Percentiles rank a stretch among this genome's conserved stretches.
phyloP scores from a whole-genome alignment of 2,329 filamentous ascomycete species.

The Epichloe brachyelytri region DNA sequence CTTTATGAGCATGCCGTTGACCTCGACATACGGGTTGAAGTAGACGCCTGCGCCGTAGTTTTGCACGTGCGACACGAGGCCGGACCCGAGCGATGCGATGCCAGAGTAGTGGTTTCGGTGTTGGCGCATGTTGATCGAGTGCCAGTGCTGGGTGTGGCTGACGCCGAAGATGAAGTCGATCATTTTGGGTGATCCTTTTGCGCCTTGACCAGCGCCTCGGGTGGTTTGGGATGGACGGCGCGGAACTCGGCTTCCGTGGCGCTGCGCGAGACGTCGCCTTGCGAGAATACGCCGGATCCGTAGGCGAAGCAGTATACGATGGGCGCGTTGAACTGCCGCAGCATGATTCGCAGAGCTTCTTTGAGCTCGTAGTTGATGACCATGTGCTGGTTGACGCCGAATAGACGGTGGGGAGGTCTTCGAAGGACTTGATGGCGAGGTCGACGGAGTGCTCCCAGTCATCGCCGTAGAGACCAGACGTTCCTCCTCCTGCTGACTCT shows the following conservation, averaged over 20 bases:
- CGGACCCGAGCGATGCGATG: constrained; percentile 72
- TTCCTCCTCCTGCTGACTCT: constrained; percentile 17
- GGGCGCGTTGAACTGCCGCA: constrained; percentile 84
- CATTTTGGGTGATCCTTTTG: constrained; percentile 86
- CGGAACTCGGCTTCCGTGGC: constrained; percentile 43
- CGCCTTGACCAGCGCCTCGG: constrained; percentile 66
- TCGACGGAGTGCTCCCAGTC: constrained; percentile 32
- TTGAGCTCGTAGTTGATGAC: constrained; percentile 93
- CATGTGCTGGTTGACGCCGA: constrained; percentile 94
- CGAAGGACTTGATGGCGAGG: constrained; percentile 28
- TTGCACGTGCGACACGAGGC: constrained; percentile 71
- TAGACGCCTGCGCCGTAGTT: constrained; percentile 93
- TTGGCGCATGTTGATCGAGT: constrained; percentile 79
- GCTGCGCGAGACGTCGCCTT: constrained; percentile 40
- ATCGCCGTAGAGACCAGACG: constrained; percentile 24
- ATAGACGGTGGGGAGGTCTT: constrained; percentile 39
- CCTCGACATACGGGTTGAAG: constrained; percentile 89
- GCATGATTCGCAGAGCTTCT: constrained; percentile 70
- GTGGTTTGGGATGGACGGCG: constrained; percentile 70
- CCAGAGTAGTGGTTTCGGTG: constrained; percentile 88
- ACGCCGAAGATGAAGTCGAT: constrained; percentile 98
- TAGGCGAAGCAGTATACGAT: constrained; percentile 97
- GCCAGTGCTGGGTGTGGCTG: constrained; percentile 90
- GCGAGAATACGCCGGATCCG: constrained; percentile 90
- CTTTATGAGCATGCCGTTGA: constrained; percentile 94